Percentiles rank a stretch among this genome's conserved stretches.
phyloP scores from a whole-genome alignment of 768 basidiomycete genomes.

The Pulveroboletus ravenelii region DNA sequence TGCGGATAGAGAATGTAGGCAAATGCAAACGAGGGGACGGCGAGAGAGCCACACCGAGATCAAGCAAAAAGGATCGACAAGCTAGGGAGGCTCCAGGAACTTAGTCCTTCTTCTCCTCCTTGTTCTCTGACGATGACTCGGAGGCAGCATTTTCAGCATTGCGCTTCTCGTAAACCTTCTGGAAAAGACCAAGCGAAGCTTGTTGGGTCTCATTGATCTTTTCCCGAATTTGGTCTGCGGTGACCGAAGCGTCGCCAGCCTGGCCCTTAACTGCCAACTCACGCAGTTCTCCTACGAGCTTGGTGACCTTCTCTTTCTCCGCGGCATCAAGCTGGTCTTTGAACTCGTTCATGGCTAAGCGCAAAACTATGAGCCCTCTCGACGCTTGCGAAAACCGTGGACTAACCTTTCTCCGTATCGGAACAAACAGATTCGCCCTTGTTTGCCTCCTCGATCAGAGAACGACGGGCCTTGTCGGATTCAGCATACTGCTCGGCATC shows the following conservation, averaged over 20 bases:
- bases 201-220: slow-evolving; percentile 93
- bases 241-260: slow-evolving; percentile 73
- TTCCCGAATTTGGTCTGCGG: slow-evolving; percentile 83
- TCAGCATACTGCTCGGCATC: slow-evolving; percentile 95
- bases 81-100: background rate
- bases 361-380: slow-evolving; percentile 2
- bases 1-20: slow-evolving; percentile 1
- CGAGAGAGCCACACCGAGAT: slow-evolving; percentile 9
- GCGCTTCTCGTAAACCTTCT: slow-evolving; percentile 95
- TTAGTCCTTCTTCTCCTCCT: slow-evolving; percentile 85
- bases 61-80: slow-evolving; percentile 5
- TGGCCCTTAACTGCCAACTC: slow-evolving; percentile 89
- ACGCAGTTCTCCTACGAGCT: slow-evolving; percentile 81
- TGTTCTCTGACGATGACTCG: slow-evolving; percentile 39
- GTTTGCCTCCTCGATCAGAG: slow-evolving; percentile 93
- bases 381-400: background rate
- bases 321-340: slow-evolving; percentile 90
- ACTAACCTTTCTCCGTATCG: slow-evolving; percentile 92
- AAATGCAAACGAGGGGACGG: slow-evolving; percentile 27
- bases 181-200: slow-evolving; percentile 94
- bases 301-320: slow-evolving; percentile 92
- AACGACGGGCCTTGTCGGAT: slow-evolving; percentile 81
- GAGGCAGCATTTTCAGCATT: slow-evolving; percentile 62
- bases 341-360: slow-evolving; percentile 89
- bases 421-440: slow-evolving; percentile 90